These are phyloP conservation scores for Phytopythium oedochilum DNA, from an alignment of 352 stramenopile genomes.

Conservation along the genomic window DNA sequence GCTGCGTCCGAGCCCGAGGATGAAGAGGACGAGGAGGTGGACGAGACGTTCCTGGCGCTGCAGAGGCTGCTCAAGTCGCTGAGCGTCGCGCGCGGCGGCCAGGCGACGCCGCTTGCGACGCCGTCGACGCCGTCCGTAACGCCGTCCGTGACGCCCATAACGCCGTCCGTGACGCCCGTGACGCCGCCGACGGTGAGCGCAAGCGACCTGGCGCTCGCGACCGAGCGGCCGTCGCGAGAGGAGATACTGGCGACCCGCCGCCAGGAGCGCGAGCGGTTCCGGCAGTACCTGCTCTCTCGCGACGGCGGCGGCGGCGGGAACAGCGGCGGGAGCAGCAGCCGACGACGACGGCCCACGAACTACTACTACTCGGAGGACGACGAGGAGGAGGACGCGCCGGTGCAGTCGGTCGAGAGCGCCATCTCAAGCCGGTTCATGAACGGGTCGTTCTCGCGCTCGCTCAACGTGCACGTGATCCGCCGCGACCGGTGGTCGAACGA, in stretches of 20 bases:
- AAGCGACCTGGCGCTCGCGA: slow-evolving; percentile 7
- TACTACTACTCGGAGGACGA: slow-evolving; percentile 68
- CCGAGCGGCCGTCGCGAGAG: slow-evolving; percentile 46
- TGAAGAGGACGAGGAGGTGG: slow-evolving; percentile 63
- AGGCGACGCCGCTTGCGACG: slow-evolving; percentile 9
- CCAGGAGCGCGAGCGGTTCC: slow-evolving; percentile 66
- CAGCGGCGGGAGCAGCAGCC: slow-evolving; percentile 8
- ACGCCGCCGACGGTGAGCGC: slow-evolving; percentile 3
- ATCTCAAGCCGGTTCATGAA: slow-evolving; percentile 84
- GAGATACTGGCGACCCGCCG: slow-evolving; percentile 66
- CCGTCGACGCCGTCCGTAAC: slow-evolving; percentile 7
- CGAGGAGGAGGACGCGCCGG: slow-evolving; percentile 49
- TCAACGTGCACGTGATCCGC: slow-evolving; percentile 75
- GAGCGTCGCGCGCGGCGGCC: slow-evolving; percentile 29
- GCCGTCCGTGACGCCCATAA: too few relatives aligned
- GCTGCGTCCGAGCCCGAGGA: slow-evolving; percentile 22
- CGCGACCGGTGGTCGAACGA: slow-evolving; percentile 65
- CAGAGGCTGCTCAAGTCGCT: slow-evolving; percentile 70
- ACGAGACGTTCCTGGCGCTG: slow-evolving; percentile 77
- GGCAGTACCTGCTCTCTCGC: slow-evolving; percentile 51
- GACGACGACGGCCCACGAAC: slow-evolving; percentile 34
- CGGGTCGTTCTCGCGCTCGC: slow-evolving; percentile 57
- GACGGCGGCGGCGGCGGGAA: slow-evolving; percentile 1
- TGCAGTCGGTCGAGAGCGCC: slow-evolving; percentile 66
- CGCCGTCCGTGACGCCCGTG: slow-evolving; percentile 6